Evolutionary conservation across 2,329 filamentous ascomycete species (phyloP).

Genomic region (Cucurbitaria berberidis): DNA sequence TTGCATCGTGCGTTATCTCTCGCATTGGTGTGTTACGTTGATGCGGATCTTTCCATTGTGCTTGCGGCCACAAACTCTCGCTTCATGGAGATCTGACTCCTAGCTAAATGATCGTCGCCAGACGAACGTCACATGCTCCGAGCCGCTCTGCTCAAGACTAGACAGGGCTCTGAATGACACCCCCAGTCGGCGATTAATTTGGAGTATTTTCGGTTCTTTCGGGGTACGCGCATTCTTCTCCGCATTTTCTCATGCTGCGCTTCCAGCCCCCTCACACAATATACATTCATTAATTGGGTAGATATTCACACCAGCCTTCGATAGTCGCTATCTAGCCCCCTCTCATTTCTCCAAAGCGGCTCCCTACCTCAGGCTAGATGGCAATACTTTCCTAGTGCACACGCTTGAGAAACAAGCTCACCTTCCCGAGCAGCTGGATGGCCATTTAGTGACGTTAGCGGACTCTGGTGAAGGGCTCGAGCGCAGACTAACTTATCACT

Average conservation of each 20-base stretch:
- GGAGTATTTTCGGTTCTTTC: conserved; percentile 2
- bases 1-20: not conserved
- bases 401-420: not conserved
- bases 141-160: not conserved
- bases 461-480: not conserved
- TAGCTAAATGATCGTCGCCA: not conserved
- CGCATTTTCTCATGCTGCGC: conserved; percentile 6
- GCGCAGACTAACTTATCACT: not conserved
- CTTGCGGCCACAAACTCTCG: not conserved
- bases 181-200: conserved; percentile 2
- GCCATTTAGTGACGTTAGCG: not conserved
- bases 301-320: conserved; percentile 1
- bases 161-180: not conserved
- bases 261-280: conserved; percentile 5
- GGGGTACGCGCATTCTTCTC: conserved; percentile 3
- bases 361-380: not conserved
- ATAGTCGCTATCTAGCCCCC: conserved; percentile 1
- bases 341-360: not conserved
- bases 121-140: not conserved
- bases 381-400: not conserved
- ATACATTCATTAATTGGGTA: conserved; percentile 8
- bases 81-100: not conserved
- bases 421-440: not conserved
- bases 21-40: not conserved
- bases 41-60: not conserved